Evolutionary conservation across 192 early-diverging fungal genomes (phyloP), one percentile per base, ranked within the genome.

Genomic region (Phycomyces blakesleeanus): DNA sequence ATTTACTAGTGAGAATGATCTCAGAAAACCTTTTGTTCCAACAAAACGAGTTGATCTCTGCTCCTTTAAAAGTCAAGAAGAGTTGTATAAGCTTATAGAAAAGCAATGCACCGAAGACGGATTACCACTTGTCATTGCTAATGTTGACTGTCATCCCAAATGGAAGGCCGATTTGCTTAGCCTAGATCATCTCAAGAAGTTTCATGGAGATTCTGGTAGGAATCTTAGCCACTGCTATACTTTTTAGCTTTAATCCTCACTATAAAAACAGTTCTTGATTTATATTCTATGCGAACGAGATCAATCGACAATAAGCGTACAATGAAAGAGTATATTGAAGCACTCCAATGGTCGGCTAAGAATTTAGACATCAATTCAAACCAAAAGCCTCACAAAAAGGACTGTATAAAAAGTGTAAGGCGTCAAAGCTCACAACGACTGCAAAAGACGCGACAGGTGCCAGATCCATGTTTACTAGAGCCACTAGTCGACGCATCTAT

Each of bases 71-170:
- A 40, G 5, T 15, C 49, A 8, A 6, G 50, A 53, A 1, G 24
- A 16, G 0, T 22, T 62, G 22, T 34, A 18, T 18, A 20, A 51
- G 2, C 4, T 55, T 29, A 64, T 68, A 25, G 20, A 61, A 38
- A 25, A 55, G n/a, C 41, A 61, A 7, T 68, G 66, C 42, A 42
- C 61, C 18, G 50, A 55, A 5, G 34, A 41, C 3, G 59, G 59
- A 4, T 12, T 51, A 44, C 66, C 66, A 9, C 52, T 68, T 18
- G 66, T 68, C 16, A 61, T 68, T 55, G 57, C 25, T 25, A 68
- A 68, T 55, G 18, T 61, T 6, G n/a, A 68, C 22, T 52, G 42
- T 34, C 15, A 10, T 18, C 16, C 0, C 1, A 20, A 24, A 4
- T 68, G 66, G 66, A 27, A 54, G 15, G 12, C 26, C 5, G 25